phyloP scores from a whole-genome alignment of 148 eudicot genomes.

The Arctostaphylos glauca region DNA sequence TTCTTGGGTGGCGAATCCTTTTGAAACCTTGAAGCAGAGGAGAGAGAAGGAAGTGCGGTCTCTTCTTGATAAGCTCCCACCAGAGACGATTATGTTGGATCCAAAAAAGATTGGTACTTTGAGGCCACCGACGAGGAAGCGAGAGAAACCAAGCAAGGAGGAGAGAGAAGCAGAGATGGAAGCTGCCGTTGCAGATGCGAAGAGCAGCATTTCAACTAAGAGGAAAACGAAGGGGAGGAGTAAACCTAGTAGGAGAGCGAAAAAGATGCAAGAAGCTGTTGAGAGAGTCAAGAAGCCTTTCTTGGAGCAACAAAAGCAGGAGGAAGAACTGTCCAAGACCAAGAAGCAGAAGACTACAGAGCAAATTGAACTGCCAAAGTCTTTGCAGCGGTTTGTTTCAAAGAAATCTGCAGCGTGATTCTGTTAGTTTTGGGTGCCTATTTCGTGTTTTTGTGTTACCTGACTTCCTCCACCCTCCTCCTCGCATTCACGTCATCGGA shows the following conservation, averaged over 20 bases:
- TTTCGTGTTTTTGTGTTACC: not conserved
- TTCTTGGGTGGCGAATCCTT: conserved; percentile 81
- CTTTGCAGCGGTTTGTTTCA: conserved; percentile 64
- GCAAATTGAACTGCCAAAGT: conserved; percentile 48
- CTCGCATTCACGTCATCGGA: not conserved
- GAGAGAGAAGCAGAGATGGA: conserved; percentile 68
- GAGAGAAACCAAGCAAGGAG: conserved; percentile 46
- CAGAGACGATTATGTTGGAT: conserved; percentile 77
- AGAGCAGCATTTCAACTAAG: conserved; percentile 33
- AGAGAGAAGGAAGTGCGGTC: conserved; percentile 72
- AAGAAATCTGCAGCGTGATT: conserved; percentile 33
- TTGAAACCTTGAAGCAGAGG: conserved; percentile 73
- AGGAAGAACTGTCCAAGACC: conserved; percentile 34
- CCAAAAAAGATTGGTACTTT: conserved; percentile 64
- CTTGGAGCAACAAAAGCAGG: conserved; percentile 49
- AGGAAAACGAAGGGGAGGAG: conserved; percentile 82
- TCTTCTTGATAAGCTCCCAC: conserved; percentile 77
- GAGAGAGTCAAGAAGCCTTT: conserved; percentile 58
- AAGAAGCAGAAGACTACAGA: conserved; percentile 49
- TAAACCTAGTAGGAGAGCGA: conserved; percentile 53
- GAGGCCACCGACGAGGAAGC: conserved; percentile 47
- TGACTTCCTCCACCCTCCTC: not conserved
- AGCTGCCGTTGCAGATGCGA: conserved; percentile 59
- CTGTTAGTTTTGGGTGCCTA: not conserved
- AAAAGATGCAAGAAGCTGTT: conserved; percentile 52